phyloP scores from a whole-genome alignment of 1,139 yeast species.

The Eremothecium coryli region DNA sequence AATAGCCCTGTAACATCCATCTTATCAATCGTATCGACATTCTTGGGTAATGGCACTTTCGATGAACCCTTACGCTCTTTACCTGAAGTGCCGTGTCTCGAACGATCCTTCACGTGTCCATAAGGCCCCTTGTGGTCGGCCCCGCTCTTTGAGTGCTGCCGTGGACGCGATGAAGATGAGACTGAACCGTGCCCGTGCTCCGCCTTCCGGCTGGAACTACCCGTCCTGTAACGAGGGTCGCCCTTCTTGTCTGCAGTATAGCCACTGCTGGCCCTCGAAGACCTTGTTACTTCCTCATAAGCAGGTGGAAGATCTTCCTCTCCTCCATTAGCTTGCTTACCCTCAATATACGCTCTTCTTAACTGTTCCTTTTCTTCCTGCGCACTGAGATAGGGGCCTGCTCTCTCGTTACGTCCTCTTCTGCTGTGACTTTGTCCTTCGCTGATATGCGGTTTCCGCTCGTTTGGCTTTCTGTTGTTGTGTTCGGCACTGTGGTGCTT shows the following conservation, averaged over 20 bases:
- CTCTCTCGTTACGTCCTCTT: constrained; percentile 10
- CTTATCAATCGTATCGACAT: constrained; percentile 84
- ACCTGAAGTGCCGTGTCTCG: constrained; percentile 24
- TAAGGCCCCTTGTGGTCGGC: constrained; percentile 7
- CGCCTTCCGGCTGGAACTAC: not conserved
- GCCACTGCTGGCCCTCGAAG: constrained; percentile 44
- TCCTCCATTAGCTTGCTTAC: constrained; percentile 8
- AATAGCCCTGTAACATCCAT: constrained; percentile 91
- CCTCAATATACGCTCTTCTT: constrained; percentile 25
- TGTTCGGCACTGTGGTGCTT: no score
- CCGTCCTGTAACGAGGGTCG: constrained; percentile 3
- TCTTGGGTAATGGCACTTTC: constrained; percentile 34
- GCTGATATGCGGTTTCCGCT: constrained; percentile 1
- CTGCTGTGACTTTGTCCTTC: not conserved
- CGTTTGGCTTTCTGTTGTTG: no score
- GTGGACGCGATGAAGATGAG: not conserved
- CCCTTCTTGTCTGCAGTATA: constrained; percentile 43
- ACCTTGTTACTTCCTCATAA: constrained; percentile 62
- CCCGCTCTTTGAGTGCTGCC: not conserved
- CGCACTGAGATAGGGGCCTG: constrained; percentile 27
- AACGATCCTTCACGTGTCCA: constrained; percentile 5
- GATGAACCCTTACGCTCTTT: constrained; percentile 42
- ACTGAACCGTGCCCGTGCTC: constrained; percentile 1
- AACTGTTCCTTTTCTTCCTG: constrained; percentile 29
- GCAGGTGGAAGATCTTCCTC: constrained; percentile 40